These are phyloP conservation scores for Chenopodium quinoa DNA, from an alignment of 148 eudicot species.

Conservation along the genomic window DNA sequence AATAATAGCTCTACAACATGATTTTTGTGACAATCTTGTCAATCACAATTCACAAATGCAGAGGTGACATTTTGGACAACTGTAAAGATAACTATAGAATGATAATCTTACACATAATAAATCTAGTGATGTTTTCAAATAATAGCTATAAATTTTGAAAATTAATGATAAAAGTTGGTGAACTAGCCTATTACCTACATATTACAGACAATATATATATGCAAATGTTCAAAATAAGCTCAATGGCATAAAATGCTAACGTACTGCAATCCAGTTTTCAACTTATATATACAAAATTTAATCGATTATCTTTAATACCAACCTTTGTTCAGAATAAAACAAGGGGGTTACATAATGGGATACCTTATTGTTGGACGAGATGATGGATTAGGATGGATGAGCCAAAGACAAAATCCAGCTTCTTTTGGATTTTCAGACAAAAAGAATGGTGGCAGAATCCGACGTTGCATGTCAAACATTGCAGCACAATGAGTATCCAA, in stretches of 20 bases:
- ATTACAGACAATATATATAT: neutral
- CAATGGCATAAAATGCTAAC: neutral
- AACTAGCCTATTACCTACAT: neutral
- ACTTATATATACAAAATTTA: neutral
- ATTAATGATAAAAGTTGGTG: neutral
- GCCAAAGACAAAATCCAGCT: constrained; percentile 72
- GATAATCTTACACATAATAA: too few relatives aligned
- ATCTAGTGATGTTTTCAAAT: too few relatives aligned
- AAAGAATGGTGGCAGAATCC: constrained; percentile 66
- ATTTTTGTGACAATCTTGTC: too few relatives aligned
- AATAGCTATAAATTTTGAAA: too few relatives aligned
- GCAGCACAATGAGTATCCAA: constrained; percentile 47
- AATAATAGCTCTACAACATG: neutral
- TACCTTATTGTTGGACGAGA: constrained; percentile 60
- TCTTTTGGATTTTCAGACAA: constrained; percentile 61
- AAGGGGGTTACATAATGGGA: constrained; percentile 7
- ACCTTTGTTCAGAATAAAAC: neutral
- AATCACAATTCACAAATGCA: neutral
- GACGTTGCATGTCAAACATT: constrained; percentile 50
- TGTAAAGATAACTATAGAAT: too few relatives aligned
- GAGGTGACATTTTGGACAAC: too few relatives aligned
- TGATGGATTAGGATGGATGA: constrained; percentile 73
- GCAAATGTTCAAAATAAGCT: neutral
- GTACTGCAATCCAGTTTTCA: neutral
- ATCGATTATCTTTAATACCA: neutral